Evolutionary conservation across 257 asterid species (phyloP).

Genomic region (Ehretia macrophylla): DNA sequence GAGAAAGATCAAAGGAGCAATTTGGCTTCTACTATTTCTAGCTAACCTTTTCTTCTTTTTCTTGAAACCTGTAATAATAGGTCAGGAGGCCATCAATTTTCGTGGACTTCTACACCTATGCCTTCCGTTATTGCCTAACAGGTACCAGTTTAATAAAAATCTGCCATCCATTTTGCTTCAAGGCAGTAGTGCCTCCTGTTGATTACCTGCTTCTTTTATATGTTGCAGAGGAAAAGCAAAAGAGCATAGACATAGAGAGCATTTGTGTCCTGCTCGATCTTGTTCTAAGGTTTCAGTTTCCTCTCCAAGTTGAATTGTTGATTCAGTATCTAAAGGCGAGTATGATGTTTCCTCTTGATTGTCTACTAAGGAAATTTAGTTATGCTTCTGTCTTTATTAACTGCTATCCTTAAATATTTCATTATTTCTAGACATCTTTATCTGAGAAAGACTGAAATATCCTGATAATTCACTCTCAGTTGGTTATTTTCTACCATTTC

Average conservation of each 20-base stretch:
- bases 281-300: constrained; percentile 57
- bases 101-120: constrained; percentile 53
- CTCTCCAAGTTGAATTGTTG: constrained; percentile 56
- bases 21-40: not conserved
- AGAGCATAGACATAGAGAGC: constrained; percentile 84
- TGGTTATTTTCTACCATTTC: too few species aligned
- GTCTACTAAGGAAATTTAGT: not conserved
- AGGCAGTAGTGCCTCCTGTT: not conserved
- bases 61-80: constrained; percentile 14
- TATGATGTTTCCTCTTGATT: not conserved
- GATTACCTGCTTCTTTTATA: constrained; percentile 12
- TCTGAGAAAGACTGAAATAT: too few species aligned
- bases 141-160: constrained; percentile 31
- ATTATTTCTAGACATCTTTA: too few species aligned
- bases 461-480: too few species aligned
- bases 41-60: too few species aligned
- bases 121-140: constrained; percentile 66
- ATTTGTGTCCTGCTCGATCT: constrained; percentile 62
- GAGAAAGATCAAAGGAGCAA: not conserved
- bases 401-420: too few species aligned
- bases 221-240: constrained; percentile 77
- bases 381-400: not conserved
- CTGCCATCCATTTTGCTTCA: not conserved
- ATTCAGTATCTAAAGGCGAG: constrained; percentile 62
- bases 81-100: constrained; percentile 49